Percentiles rank a stretch among this genome's conserved stretches.
These are phyloP conservation scores for Liquidambar formosana DNA, from an alignment of 164 flowering plant genomes.

Conservation along the genomic window DNA sequence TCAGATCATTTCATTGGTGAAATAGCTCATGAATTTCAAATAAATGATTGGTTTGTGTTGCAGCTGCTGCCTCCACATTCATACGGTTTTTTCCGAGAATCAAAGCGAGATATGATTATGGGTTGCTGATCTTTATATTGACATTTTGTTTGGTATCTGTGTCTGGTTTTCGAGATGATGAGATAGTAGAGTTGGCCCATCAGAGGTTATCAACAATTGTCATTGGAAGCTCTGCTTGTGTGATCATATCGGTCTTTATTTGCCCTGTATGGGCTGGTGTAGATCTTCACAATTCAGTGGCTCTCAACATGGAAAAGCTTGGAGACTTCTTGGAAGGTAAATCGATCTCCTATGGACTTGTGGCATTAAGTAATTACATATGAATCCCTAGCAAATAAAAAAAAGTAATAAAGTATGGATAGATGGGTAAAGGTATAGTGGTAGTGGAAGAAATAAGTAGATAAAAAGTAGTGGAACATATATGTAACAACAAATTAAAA, in stretches of 20 bases:
- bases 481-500: too few species aligned
- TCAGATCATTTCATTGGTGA: too few species aligned
- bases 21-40: too few species aligned
- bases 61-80: conserved; percentile 28
- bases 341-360: too few species aligned
- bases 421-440: too few species aligned
- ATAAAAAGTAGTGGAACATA: too few species aligned
- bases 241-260: conserved; percentile 18
- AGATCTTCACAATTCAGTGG: conserved; percentile 28
- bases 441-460: too few species aligned
- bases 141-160: conserved; percentile 31
- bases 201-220: conserved; percentile 22
- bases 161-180: conserved; percentile 26
- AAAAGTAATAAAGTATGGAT: too few species aligned
- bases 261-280: conserved; percentile 37
- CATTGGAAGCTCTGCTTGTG: conserved; percentile 21
- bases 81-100: conserved; percentile 25
- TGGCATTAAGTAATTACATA: too few species aligned
- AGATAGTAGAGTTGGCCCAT: conserved; percentile 20
- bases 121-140: conserved; percentile 27
- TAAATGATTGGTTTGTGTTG: too few species aligned
- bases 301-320: conserved; percentile 25
- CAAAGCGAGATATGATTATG: conserved; percentile 36
- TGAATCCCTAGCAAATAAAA: too few species aligned
- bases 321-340: conserved; percentile 29